A percentile compares a stretch with the other conserved stretches of the same genome.
phyloP scores from a whole-genome alignment of 805 yeast species.

The Ogataea angusta region DNA sequence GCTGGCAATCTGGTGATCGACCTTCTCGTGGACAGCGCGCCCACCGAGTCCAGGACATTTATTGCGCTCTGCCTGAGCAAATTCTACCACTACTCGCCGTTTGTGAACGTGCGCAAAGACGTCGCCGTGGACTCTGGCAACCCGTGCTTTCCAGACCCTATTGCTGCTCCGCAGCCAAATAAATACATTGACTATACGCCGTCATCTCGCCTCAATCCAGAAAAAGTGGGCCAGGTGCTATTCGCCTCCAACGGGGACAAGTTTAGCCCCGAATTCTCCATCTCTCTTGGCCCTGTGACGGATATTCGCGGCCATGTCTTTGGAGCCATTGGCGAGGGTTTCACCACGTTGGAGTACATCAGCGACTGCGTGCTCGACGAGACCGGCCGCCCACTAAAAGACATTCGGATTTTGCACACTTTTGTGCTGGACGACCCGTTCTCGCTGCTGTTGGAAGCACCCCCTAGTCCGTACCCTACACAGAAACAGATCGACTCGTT shows the following conservation, averaged over 20 bases:
- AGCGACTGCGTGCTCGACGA: slow-evolving; percentile 40
- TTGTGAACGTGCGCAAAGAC: slow-evolving; percentile 42
- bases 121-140: slow-evolving; percentile 45
- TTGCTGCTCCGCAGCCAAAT: background rate
- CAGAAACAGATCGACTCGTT: slow-evolving; percentile 31
- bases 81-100: slow-evolving; percentile 50
- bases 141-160: slow-evolving; percentile 33
- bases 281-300: slow-evolving; percentile 34
- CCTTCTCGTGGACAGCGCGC: slow-evolving; percentile 34
- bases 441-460: slow-evolving; percentile 32
- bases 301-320: slow-evolving; percentile 33
- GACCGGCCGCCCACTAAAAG: slow-evolving; percentile 40
- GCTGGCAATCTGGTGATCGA: slow-evolving; percentile 53
- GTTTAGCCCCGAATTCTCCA: slow-evolving; percentile 37
- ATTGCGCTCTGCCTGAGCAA: slow-evolving; percentile 51
- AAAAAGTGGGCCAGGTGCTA: slow-evolving; percentile 36
- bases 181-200: slow-evolving; percentile 18
- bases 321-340: slow-evolving; percentile 54
- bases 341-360: slow-evolving; percentile 42
- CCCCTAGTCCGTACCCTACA: slow-evolving; percentile 38
- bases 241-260: slow-evolving; percentile 7
- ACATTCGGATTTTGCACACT: slow-evolving; percentile 50
- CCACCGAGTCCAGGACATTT: slow-evolving; percentile 43
- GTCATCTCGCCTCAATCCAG: slow-evolving; percentile 20
- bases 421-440: slow-evolving; percentile 55